Percentiles rank a stretch among this genome's conserved stretches.
Conservation (phyloP, 768 basidiomycete genomes). For the Mycena galopus region DNA sequence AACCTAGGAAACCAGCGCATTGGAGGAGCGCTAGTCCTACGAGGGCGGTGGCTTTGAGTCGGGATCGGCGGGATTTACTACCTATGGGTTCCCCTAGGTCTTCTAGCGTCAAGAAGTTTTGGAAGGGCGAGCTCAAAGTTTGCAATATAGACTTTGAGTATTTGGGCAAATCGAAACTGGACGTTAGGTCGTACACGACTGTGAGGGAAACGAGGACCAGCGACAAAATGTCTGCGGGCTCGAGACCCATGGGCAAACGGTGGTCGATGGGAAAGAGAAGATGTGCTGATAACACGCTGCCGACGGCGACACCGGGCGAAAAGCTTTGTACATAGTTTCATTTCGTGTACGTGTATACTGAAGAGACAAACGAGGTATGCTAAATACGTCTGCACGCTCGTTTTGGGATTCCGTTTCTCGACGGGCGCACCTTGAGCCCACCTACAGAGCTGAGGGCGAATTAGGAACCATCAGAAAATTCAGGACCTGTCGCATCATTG, state of each 20-base stretch:
- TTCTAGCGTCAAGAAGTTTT: conserved; percentile 63
- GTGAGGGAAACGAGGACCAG: conserved; percentile 43
- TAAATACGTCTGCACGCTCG: too few species aligned
- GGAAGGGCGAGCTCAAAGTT: conserved; percentile 56
- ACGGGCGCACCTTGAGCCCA: too few species aligned
- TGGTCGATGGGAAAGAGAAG: not conserved
- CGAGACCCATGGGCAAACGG: not conserved
- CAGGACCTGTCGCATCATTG: too few species aligned
- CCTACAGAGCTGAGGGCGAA: too few species aligned
- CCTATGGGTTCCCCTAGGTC: conserved; percentile 62
- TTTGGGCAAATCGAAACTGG: conserved; percentile 45
- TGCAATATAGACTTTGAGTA: conserved; percentile 37
- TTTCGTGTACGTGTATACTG: too few species aligned
- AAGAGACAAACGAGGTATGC: not conserved
- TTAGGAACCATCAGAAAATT: too few species aligned
- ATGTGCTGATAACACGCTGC: not conserved
- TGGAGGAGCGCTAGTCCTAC: conserved; percentile 54
- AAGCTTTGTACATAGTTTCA: not conserved
- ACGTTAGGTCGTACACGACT: conserved; percentile 46
- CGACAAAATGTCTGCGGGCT: conserved; percentile 12
- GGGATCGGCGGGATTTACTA: conserved; percentile 39
- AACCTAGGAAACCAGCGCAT: conserved; percentile 58
- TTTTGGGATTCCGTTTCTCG: too few species aligned
- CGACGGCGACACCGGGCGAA: not conserved
- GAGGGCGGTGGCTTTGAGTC: conserved; percentile 50